Evolutionary conservation across 2,329 filamentous ascomycete species (phyloP).

Genomic region (Fusarium sp.): DNA sequence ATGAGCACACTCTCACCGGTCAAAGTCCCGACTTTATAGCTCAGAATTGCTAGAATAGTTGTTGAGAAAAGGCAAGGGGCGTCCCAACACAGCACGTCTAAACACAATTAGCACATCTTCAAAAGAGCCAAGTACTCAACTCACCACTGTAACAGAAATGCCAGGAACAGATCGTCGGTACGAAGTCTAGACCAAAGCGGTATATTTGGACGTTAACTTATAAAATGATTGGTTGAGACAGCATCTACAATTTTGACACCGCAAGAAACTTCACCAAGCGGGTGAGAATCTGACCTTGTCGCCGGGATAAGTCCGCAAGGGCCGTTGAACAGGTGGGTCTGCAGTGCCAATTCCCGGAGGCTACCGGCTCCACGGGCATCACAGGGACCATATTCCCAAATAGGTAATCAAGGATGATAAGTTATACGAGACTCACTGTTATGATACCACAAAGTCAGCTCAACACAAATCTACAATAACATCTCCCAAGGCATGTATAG

Average conservation of each 20-base stretch:
- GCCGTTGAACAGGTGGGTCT: constrained; percentile 17
- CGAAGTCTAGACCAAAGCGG: not conserved
- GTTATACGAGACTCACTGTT: not conserved
- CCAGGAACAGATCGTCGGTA: not conserved
- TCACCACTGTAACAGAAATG: not conserved
- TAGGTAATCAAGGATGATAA: constrained; percentile 1
- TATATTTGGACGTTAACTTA: not conserved
- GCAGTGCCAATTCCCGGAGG: constrained; percentile 15
- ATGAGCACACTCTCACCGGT: too few species aligned
- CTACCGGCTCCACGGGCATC: constrained; percentile 18
- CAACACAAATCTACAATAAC: not conserved
- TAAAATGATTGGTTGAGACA: constrained; percentile 14
- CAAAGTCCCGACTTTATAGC: constrained; percentile 10
- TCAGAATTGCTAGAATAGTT: not conserved
- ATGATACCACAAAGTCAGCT: too few species aligned
- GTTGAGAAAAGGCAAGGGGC: constrained; percentile 4
- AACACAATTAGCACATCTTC: not conserved
- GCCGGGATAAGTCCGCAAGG: constrained; percentile 28
- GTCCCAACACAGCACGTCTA: not conserved
- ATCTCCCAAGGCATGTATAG: not conserved
- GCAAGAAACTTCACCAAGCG: constrained; percentile 1
- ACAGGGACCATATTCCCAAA: constrained; percentile 23
- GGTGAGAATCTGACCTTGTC: constrained; percentile 17
- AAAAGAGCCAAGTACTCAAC: not conserved
- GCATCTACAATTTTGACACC: not conserved